Conservation (phyloP, 495 filamentous ascomycete genomes). For the Lichenothelia convexa region DNA sequence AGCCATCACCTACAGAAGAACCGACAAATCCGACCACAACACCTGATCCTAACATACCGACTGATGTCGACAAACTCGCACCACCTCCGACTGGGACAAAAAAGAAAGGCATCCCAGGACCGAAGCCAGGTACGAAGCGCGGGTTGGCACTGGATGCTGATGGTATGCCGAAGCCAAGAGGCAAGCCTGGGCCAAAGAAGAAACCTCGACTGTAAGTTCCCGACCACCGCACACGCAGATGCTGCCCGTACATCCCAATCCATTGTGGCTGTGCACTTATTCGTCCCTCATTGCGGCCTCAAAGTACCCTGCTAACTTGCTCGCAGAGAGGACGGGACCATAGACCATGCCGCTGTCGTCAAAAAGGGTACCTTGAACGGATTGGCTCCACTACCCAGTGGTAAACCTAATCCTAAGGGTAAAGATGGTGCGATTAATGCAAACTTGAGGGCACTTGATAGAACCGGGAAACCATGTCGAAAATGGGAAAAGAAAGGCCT, state of each 20-base stretch:
- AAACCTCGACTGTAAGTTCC: constrained; percentile 71
- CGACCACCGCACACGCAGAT: not conserved
- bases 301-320: not conserved
- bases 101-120: constrained; percentile 41
- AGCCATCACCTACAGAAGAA: constrained; percentile 37
- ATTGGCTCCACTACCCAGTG: constrained; percentile 21
- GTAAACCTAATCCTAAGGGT: constrained; percentile 89
- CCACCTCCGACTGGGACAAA: constrained; percentile 31
- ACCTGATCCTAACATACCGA: constrained; percentile 36
- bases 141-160: constrained; percentile 31
- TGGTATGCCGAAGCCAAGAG: constrained; percentile 42
- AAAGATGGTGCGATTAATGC: constrained; percentile 98
- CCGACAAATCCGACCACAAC: constrained; percentile 33
- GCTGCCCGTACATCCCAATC: not conserved
- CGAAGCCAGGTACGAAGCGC: constrained; percentile 41
- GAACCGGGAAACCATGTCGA: constrained; percentile 62
- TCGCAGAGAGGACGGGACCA: constrained; percentile 9
- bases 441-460: constrained; percentile 79
- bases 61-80: constrained; percentile 32
- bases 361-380: constrained; percentile 8
- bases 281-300: not conserved
- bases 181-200: constrained; percentile 92
- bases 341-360: constrained; percentile 8
- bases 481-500: constrained; percentile 75
- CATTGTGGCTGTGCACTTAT: not conserved